Base-by-base conservation (phyloP, 2,329 filamentous ascomycete species). In the Exophiala mesophila region DNA sequence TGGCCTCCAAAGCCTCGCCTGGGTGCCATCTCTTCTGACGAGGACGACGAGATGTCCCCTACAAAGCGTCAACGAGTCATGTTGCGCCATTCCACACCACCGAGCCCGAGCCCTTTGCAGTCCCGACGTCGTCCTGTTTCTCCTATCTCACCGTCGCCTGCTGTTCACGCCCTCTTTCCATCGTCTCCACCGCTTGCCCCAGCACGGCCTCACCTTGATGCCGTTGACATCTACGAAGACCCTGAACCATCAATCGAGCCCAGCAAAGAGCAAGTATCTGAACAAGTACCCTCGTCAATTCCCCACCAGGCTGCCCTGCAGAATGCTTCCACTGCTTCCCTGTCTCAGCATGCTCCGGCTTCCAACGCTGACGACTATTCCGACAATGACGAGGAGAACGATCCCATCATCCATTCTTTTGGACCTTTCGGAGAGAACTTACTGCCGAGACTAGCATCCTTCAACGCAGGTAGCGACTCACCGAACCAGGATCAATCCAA, bases 311-410 rank as follows among this genome's bases (percentile, higher is more conserved):
- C 61, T 26, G 41, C 58, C 37, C 28, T 35, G 12, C 44, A 46
- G 26, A 55, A 55, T 19, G 23, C 7, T 26, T 12, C 23, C 6
- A 7, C 23, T 12, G n/a, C 49, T 19, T 33, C 23, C 9, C 33
- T 38, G 12, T 35, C 36, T 12, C 39, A 44, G 39, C 37, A 39
- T 39, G 51, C 32, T 33, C 13, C 35, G 12, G 36, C 43, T 18
- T 47, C 29, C 39, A 43, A 36, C 13, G 41, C 38, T 30, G 52
- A 45, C 13, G 80, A 88, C 13, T 78, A 83, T 39, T 82, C 86
- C 37, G 80, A 94, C 50, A 82, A 85, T 1, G 84, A 90, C 55
- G 89, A 96, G 68, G 90, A 97, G 65, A 96, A 96, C 52, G 92
- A 97, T 55, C 89, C 89, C 2, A 81, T 95, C 41, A 73, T 96